A percentile compares a stretch with the other conserved stretches of the same genome.
Conservation (phyloP, 2,329 filamentous ascomycete genomes). For the Hymenoscyphus albidus region DNA sequence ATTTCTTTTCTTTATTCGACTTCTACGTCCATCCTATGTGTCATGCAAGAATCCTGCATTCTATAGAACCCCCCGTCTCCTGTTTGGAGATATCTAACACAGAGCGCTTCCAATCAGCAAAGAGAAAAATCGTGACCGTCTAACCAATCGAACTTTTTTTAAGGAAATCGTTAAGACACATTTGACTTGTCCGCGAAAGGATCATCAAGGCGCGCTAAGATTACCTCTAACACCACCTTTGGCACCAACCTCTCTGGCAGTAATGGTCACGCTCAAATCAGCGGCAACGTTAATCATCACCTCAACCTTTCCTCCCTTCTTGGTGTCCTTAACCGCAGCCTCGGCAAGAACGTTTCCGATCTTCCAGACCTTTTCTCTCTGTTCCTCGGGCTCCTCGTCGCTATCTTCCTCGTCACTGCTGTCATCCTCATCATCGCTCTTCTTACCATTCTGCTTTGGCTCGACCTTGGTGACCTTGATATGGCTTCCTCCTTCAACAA, state of each 20-base stretch:
- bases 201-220: constrained; percentile 29
- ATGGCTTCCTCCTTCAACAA: constrained; percentile 83
- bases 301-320: constrained; percentile 88
- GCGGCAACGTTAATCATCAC: constrained; percentile 83
- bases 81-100: neutral
- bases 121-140: constrained; percentile 1
- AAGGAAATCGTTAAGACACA: neutral
- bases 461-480: constrained; percentile 92
- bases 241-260: constrained; percentile 74
- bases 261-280: constrained; percentile 75
- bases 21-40: neutral
- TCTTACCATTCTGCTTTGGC: constrained; percentile 64
- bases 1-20: neutral
- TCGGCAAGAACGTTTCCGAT: constrained; percentile 78
- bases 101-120: neutral
- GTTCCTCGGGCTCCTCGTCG: constrained; percentile 79
- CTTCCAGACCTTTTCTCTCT: constrained; percentile 90
- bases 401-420: constrained; percentile 59
- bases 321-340: constrained; percentile 75
- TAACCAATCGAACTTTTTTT: constrained; percentile 1
- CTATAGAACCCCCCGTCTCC: constrained; percentile 5
- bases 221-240: constrained; percentile 35
- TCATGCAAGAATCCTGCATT: neutral
- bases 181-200: neutral
- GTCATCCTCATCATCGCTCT: constrained; percentile 51